Conservation (phyloP, 192 early-diverging fungal genomes). For the Coemansia sp. region DNA sequence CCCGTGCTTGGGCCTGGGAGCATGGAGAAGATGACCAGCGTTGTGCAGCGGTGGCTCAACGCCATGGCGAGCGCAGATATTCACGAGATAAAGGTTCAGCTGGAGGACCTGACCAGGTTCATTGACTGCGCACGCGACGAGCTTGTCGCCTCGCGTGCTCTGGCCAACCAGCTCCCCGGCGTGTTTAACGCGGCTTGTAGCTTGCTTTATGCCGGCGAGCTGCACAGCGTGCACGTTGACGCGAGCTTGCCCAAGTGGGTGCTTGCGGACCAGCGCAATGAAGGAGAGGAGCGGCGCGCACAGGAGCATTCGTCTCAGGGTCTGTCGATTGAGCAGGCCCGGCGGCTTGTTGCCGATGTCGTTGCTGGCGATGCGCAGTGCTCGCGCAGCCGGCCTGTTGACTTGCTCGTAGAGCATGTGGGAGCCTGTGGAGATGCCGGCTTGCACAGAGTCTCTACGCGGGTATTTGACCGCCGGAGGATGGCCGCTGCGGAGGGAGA, state of each 20-base stretch:
- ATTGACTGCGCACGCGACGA: constrained; percentile 22
- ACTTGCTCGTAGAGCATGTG: constrained; percentile 24
- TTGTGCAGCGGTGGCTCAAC: constrained; percentile 25
- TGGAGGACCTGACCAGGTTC: constrained; percentile 10
- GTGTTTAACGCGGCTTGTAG: constrained; percentile 46
- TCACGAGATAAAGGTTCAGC: constrained; percentile 23
- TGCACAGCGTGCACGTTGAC: constrained; percentile 22
- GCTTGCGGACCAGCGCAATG: constrained; percentile 1
- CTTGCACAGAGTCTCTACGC: constrained; percentile 4
- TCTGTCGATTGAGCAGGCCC: constrained; percentile 18
- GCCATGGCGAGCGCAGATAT: constrained; percentile 28
- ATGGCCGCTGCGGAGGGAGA: constrained; percentile 14
- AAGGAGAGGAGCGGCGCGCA: background rate
- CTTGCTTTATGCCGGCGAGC: constrained; percentile 37
- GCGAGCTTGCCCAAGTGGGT: constrained; percentile 42
- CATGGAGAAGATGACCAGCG: constrained; percentile 18
- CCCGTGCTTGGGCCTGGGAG: constrained; percentile 8
- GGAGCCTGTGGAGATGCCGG: background rate
- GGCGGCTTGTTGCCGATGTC: constrained; percentile 10
- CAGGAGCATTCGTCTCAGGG: background rate
- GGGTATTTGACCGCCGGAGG: constrained; percentile 25
- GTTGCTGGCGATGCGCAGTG: constrained; percentile 16
- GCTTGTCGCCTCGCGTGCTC: constrained; percentile 10
- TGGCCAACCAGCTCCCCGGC: constrained; percentile 29
- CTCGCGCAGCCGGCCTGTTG: constrained; percentile 21